Evolutionary conservation across 2,329 filamentous ascomycete species (phyloP), one percentile per base, ranked within the genome.

Genomic region (Beauveria bassiana): DNA sequence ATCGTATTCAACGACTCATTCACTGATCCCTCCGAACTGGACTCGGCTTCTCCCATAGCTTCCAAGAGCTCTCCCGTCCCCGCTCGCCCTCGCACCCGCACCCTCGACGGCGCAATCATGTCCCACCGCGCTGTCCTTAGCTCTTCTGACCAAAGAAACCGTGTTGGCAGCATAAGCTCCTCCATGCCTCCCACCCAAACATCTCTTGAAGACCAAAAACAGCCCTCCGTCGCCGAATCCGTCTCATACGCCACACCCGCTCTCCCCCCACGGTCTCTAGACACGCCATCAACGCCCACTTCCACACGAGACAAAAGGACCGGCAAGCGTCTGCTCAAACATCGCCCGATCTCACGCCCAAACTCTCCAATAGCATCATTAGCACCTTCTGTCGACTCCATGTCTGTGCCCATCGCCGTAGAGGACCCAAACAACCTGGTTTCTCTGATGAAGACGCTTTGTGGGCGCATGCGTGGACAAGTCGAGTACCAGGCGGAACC

Each of bases 391-490:
- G 78, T 86, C 62, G 85, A 87, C 70, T 85, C 84, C 5, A 71
- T 87, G 2, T 80, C 81, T 2, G 72, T 81, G 26, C 85, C 86
- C 3, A 77, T 88, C 54, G 81, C 82, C 42, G 86, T 86, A 4
- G 81, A 83, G 22, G 87, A 92, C 72, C 85, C 88, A 45, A 87
- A 87, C 67, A 89, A 86, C 69, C 81, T 93, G 28, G 76, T 92
- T 59, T 80, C 85, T 67, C 75, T 95, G 63, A 93, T 95, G 89
- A 90, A 87, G 71, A 86, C 82, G 26, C 77, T 91, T 7, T 89
- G 87, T 68, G 90, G 91, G 31, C 83, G 86, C 66, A 95, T 93
- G 90, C 86, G 86, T 68, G 90, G 90, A 61, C 86, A 88, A 66
- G 79, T 92, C 34, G 87, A 90, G 65, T 93, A 90, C 70, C 85